These are phyloP conservation scores for Alternaria brassicicola DNA, from an alignment of 2,329 filamentous ascomycete species.

Conservation along the genomic window DNA sequence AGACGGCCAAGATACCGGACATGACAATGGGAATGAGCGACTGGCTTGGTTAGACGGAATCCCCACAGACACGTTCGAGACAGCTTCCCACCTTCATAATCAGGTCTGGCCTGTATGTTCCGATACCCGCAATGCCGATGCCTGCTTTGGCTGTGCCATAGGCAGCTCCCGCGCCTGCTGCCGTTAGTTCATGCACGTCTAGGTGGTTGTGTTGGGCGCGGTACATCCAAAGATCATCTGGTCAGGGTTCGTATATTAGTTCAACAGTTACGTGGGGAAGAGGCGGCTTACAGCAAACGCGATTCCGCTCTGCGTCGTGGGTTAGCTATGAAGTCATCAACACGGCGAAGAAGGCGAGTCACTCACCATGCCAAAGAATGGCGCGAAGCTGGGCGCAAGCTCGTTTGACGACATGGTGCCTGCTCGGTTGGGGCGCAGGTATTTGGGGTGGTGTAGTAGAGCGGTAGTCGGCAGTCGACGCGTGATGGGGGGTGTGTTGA, in stretches of 20 bases:
- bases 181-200: conserved; percentile 25
- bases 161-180: conserved; percentile 71
- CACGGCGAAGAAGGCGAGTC: conserved; percentile 6
- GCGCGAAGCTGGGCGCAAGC: conserved; percentile 76
- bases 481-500: conserved; percentile 9
- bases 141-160: conserved; percentile 89
- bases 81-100: conserved; percentile 77
- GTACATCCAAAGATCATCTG: conserved; percentile 83
- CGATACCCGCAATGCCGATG: conserved; percentile 84
- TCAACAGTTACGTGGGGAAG: conserved; percentile 12
- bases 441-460: not conserved
- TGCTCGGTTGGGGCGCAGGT: conserved; percentile 1
- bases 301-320: conserved; percentile 68
- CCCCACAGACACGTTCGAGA: not conserved
- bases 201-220: conserved; percentile 37
- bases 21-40: conserved; percentile 90
- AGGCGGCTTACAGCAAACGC: conserved; percentile 64
- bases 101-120: conserved; percentile 81
- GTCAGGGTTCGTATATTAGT: conserved; percentile 29
- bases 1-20: conserved; percentile 99
- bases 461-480: conserved; percentile 6
- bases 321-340: conserved; percentile 47
- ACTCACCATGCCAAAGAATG: conserved; percentile 86
- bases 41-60: conserved; percentile 53
- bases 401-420: conserved; percentile 31